A percentile compares a stretch with the other conserved stretches of the same genome.
phyloP scores from a whole-genome alignment of 805 yeast genomes.

The Saccharomyces cerevisiae region DNA sequence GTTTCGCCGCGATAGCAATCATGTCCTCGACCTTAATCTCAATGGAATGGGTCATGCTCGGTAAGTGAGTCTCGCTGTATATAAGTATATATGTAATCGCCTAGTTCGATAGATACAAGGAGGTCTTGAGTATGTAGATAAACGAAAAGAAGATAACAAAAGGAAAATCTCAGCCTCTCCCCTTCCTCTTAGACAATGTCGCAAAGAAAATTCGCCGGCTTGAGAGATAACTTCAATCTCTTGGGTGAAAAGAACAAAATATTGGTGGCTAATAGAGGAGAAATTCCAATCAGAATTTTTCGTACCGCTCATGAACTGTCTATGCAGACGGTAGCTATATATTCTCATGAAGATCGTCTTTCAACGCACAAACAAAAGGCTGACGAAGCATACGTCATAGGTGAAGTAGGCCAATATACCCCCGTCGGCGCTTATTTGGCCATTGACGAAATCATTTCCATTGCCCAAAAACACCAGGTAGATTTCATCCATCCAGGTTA shows the following conservation, averaged over 20 bases:
- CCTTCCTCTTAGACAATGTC: neutral
- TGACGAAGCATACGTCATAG: constrained; percentile 86
- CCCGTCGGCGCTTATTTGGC: constrained; percentile 94
- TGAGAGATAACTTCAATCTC: constrained; percentile 23
- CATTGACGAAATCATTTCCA: constrained; percentile 82
- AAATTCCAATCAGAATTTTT: constrained; percentile 77
- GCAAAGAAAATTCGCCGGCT: constrained; percentile 9
- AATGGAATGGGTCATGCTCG: neutral
- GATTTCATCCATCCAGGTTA: constrained; percentile 89
- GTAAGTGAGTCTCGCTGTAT: neutral
- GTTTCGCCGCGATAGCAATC: neutral
- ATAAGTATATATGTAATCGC: neutral
- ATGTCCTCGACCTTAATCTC: neutral
- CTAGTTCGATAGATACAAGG: neutral
- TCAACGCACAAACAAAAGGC: constrained; percentile 92
- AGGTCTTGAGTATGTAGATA: neutral
- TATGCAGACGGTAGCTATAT: constrained; percentile 93
- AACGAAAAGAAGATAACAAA: neutral
- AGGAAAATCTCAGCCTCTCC: neutral
- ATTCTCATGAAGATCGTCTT: constrained; percentile 88
- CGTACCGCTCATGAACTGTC: constrained; percentile 94
- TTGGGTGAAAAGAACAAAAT: constrained; percentile 41
- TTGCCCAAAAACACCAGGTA: constrained; percentile 67
- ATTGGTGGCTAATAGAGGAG: constrained; percentile 76
- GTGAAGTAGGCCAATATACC: constrained; percentile 69